Evolutionary conservation across 495 filamentous ascomycete genomes (phyloP).

Genomic region (Penicillium herquei): DNA sequence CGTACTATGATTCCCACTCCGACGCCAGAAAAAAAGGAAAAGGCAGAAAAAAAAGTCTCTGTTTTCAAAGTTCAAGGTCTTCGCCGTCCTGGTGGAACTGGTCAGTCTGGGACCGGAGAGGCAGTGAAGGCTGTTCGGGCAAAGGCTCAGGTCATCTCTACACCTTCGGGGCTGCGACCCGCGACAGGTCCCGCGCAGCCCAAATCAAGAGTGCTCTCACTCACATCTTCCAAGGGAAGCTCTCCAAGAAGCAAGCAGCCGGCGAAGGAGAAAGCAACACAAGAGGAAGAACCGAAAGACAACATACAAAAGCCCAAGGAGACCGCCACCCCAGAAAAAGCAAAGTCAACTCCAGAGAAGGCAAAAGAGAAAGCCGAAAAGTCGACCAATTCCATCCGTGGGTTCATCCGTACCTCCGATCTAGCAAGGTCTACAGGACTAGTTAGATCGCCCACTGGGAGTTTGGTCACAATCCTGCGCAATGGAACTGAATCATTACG

Average conservation of each 20-base stretch:
- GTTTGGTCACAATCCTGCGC: conserved; percentile 23
- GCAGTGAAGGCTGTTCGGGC: conserved; percentile 32
- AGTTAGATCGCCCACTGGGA: conserved; percentile 32
- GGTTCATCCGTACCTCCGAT: conserved; percentile 43
- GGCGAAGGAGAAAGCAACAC: background rate
- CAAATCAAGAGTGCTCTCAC: conserved; percentile 26
- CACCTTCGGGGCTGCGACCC: conserved; percentile 33
- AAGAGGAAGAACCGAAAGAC: background rate
- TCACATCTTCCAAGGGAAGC: conserved; percentile 20
- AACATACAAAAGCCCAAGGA: background rate
- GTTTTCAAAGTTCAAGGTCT: conserved; percentile 21
- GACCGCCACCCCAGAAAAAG: background rate
- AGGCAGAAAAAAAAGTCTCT: conserved; percentile 14
- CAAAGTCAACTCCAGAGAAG: background rate
- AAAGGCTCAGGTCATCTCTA: conserved; percentile 30
- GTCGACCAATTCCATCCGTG: conserved; percentile 31
- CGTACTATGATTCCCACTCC: conserved; percentile 34
- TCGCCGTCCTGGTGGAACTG: conserved; percentile 26
- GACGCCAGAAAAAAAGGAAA: conserved; percentile 9
- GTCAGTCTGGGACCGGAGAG: conserved; percentile 25
- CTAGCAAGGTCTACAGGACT: conserved; percentile 26
- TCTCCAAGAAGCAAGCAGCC: background rate
- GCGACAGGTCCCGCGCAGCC: conserved; percentile 22
- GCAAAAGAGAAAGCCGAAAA: background rate
- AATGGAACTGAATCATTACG: conserved; percentile 25